Conservation (phyloP, 768 basidiomycete species). For the Boletus insuetus region DNA sequence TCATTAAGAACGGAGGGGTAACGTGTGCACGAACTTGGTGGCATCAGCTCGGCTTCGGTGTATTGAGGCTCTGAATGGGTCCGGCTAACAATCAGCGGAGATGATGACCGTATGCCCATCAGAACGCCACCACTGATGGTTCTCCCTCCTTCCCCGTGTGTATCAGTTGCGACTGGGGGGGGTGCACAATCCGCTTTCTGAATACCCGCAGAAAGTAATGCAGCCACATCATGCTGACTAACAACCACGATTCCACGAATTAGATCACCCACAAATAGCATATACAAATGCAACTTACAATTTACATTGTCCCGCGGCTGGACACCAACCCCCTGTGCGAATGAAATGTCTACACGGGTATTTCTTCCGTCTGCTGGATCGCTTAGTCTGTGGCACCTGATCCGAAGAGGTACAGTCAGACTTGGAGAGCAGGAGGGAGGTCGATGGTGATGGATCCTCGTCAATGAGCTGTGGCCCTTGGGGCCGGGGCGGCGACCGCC, state of each 20-base stretch:
- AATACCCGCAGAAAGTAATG: constrained; percentile 18
- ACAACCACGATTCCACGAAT: neutral
- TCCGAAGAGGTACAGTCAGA: constrained; percentile 20
- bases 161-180: constrained; percentile 5
- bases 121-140: constrained; percentile 28
- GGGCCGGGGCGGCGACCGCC: neutral
- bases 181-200: constrained; percentile 6
- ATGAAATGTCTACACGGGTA: constrained; percentile 41
- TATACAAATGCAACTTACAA: constrained; percentile 34
- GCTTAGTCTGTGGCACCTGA: neutral
- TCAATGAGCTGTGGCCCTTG: constrained; percentile 14
- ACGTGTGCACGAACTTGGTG: constrained; percentile 30
- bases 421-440: constrained; percentile 23
- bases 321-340: constrained; percentile 43
- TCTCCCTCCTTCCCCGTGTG: constrained; percentile 9
- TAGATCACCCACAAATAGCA: neutral
- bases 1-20: neutral
- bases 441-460: constrained; percentile 18
- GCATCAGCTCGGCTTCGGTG: constrained; percentile 30
- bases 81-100: constrained; percentile 8
- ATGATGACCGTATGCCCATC: constrained; percentile 12
- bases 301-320: constrained; percentile 38
- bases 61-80: constrained; percentile 19
- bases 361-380: constrained; percentile 25
- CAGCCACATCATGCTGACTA: constrained; percentile 23